phyloP scores from a whole-genome alignment of 768 basidiomycete genomes.

The Trametes gibbosa region DNA sequence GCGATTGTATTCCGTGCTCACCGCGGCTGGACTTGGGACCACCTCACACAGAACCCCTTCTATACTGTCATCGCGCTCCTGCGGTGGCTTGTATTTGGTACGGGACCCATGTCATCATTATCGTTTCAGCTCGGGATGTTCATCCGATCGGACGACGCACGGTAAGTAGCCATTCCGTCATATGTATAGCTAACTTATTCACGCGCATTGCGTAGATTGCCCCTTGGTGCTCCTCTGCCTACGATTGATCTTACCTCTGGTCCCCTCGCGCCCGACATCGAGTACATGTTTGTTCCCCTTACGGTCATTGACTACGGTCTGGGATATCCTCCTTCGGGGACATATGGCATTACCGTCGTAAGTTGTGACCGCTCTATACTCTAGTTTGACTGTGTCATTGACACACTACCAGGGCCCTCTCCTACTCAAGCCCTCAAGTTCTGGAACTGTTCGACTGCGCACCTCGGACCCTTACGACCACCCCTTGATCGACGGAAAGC shows the following conservation, averaged over 20 bases:
- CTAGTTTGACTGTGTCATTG: too few relatives aligned
- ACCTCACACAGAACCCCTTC: slow-evolving; percentile 4
- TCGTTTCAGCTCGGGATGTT: slow-evolving; percentile 9
- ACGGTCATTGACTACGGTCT: slow-evolving; percentile 7
- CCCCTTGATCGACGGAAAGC: slow-evolving; percentile 28
- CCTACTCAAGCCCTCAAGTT: slow-evolving; percentile 12
- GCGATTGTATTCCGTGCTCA: slow-evolving; percentile 10
- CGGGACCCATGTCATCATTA: slow-evolving; percentile 9
- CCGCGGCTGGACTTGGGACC: slow-evolving; percentile 14
- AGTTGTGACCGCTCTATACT: neutral
- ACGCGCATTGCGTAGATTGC: neutral
- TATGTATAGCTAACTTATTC: too few relatives aligned
- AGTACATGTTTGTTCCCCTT: slow-evolving; percentile 9
- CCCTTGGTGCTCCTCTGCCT: neutral
- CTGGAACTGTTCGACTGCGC: slow-evolving; percentile 20
- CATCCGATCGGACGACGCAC: slow-evolving; percentile 13
- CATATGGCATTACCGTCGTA: slow-evolving; percentile 6
- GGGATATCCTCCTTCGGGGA: slow-evolving; percentile 1
- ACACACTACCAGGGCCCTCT: neutral
- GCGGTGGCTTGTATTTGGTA: slow-evolving; percentile 7
- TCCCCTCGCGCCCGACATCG: slow-evolving; percentile 16
- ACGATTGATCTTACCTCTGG: slow-evolving; percentile 7
- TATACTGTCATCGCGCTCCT: neutral
- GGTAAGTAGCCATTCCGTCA: neutral
- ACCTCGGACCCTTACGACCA: slow-evolving; percentile 23